Conservation (phyloP, 2,329 filamentous ascomycete species). For the Xylariaceae sp. region DNA sequence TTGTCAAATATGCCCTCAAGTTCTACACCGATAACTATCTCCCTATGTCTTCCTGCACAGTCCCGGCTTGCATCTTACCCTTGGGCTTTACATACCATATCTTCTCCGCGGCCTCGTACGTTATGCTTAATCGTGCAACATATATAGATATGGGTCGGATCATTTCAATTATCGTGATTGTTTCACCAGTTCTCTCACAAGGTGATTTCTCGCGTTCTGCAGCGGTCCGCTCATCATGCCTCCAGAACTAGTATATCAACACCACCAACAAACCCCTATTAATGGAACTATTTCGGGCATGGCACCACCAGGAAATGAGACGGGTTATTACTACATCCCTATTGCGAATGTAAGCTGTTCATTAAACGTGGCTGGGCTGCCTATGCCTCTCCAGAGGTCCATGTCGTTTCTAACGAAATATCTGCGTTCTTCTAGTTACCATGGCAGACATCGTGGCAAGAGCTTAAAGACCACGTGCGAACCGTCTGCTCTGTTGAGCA, state of each 20-base stretch:
- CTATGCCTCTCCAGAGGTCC: slow-evolving; percentile 33
- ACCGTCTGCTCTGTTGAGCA: slow-evolving; percentile 53
- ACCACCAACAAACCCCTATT: slow-evolving; percentile 42
- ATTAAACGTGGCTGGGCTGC: background rate
- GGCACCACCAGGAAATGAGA: slow-evolving; percentile 45
- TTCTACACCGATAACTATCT: slow-evolving; percentile 28
- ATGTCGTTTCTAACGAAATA: slow-evolving; percentile 21
- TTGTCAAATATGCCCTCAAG: slow-evolving; percentile 21
- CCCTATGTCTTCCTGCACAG: slow-evolving; percentile 33
- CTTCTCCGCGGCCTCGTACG: slow-evolving; percentile 14
- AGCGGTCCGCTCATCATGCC: slow-evolving; percentile 42
- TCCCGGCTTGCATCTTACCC: slow-evolving; percentile 28
- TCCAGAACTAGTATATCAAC: slow-evolving; percentile 36
- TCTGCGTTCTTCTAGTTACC: slow-evolving; percentile 48
- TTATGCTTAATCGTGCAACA: slow-evolving; percentile 34
- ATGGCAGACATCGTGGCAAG: slow-evolving; percentile 55
- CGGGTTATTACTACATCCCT: slow-evolving; percentile 48
- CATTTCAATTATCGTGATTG: slow-evolving; percentile 33
- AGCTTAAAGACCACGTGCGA: slow-evolving; percentile 56
- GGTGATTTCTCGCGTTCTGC: slow-evolving; percentile 36
- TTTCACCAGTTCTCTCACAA: slow-evolving; percentile 36
- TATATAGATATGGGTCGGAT: slow-evolving; percentile 40
- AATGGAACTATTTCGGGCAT: slow-evolving; percentile 42
- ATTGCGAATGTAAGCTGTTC: slow-evolving; percentile 46
- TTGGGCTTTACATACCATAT: slow-evolving; percentile 12